Evolutionary conservation across 1,139 yeast genomes (phyloP).

Genomic region (Lodderomyces pseudojiufengensis): DNA sequence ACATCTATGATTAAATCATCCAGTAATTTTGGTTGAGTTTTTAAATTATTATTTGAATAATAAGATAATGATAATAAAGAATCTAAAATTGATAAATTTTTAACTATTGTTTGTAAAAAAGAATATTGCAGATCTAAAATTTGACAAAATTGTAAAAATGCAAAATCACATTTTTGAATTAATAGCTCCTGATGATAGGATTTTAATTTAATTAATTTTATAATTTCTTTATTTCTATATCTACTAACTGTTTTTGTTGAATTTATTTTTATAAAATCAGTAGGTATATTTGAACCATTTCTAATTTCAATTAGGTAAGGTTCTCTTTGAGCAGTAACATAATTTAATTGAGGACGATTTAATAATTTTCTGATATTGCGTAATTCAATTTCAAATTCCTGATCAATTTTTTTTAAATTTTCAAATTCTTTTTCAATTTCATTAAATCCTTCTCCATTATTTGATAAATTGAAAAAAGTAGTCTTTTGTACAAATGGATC

Average conservation of each 20-base stretch:
- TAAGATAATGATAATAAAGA: constrained; percentile 71
- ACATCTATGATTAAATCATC: constrained; percentile 54
- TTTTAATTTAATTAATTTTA: constrained; percentile 48
- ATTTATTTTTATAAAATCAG: constrained; percentile 71
- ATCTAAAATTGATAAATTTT: constrained; percentile 60
- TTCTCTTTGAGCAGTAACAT: constrained; percentile 55
- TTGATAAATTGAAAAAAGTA: constrained; percentile 48
- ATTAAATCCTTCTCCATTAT: constrained; percentile 31
- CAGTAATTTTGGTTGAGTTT: constrained; percentile 53
- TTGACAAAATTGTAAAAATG: constrained; percentile 51
- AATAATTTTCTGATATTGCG: constrained; percentile 39
- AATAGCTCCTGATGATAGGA: constrained; percentile 65
- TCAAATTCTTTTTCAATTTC: constrained; percentile 36
- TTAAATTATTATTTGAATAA: constrained; percentile 48
- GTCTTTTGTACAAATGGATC: constrained; percentile 42
- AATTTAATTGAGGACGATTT: constrained; percentile 57
- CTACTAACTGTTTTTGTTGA: constrained; percentile 71
- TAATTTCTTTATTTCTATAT: constrained; percentile 61
- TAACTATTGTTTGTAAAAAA: constrained; percentile 47
- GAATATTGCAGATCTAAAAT: constrained; percentile 47
- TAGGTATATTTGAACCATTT: constrained; percentile 58
- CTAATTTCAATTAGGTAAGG: constrained; percentile 74
- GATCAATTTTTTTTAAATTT: constrained; percentile 43
- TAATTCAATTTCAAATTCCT: constrained; percentile 50
- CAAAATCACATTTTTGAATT: constrained; percentile 49